Evolutionary conservation across 331 rosid species (phyloP), one percentile per base, ranked within the genome.

Genomic region (Acacia pycnantha): DNA sequence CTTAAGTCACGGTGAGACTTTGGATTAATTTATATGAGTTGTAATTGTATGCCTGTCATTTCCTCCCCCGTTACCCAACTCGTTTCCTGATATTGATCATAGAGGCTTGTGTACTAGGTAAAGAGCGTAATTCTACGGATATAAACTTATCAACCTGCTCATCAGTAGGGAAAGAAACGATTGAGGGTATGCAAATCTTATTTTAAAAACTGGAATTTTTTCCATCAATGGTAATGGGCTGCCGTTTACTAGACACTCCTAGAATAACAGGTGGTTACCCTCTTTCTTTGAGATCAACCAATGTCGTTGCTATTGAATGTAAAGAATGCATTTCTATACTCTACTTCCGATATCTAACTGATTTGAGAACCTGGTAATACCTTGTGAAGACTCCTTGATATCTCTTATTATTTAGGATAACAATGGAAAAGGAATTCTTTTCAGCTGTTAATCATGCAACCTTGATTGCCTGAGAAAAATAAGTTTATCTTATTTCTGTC

Each of bases 301-400:
- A 18, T 71, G 40, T 5, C 18, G 18, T 29, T 27, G 8, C 14
- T 29, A 2, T 29, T 47, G 47, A 31, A 69, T 41, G 2, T 31
- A 26, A 76, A 70, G 37, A 61, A 53, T 3, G n/a, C 81, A 77
- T 50, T 59, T 7, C 6, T 31, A 2, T 9, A 16, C 41, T 69
- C 65, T 50, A 18, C 26, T 76, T 79, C 2, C 26, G 41, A 21
- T 73, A 67, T 73, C 73, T 13, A 62, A 46, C n/a, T 71, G 54
- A 18, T 54, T 64, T 79, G 13, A 1, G 77, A 72, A 73, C 43
- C 53, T 18, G 64, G 27, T 26, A 56, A 22, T 37, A n/a, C 81
- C 75, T 70, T 8, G 71, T 66, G 78, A 65, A 80, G 83, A 73
- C 47, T 65, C 27, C 66, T 6, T 59, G 74, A 53, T 74, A 68